phyloP scores from a whole-genome alignment of 345 rosid genomes.

The Euphorbia tirucalli region DNA sequence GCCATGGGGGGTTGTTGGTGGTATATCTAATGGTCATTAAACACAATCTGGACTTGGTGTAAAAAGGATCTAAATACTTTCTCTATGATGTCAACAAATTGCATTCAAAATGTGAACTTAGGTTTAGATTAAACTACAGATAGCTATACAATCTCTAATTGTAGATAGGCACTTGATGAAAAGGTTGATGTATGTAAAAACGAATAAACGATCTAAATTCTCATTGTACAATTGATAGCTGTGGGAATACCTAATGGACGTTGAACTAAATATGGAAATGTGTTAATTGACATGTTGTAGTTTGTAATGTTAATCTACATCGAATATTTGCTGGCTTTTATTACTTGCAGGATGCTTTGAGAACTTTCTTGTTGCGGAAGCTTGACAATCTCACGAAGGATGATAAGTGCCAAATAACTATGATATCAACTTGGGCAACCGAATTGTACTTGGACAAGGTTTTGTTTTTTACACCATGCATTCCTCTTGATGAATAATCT shows the following conservation, averaged over 20 bases:
- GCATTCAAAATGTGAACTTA: background rate
- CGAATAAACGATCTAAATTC: slow-evolving; percentile 2
- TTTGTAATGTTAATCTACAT: slow-evolving; percentile 1
- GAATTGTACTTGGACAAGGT: slow-evolving; percentile 99
- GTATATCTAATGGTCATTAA: background rate
- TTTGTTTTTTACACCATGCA: slow-evolving; percentile 29
- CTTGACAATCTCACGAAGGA: slow-evolving; percentile 91
- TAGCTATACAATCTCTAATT: background rate
- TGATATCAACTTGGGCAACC: slow-evolving; percentile 99
- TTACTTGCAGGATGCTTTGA: slow-evolving; percentile 87
- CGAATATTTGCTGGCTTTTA: slow-evolving; percentile 12
- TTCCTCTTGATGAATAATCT: slow-evolving; percentile 11
- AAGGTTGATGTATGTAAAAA: background rate
- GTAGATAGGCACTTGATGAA: background rate
- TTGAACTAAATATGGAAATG: background rate
- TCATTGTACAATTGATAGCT: background rate
- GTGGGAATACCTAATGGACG: background rate
- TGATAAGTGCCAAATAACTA: slow-evolving; percentile 95
- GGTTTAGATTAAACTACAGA: background rate
- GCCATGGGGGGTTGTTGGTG: background rate
- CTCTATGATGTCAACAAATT: background rate
- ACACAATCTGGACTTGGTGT: background rate
- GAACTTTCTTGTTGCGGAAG: slow-evolving; percentile 88
- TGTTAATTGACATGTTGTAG: background rate
- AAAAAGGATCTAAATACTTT: background rate